Conservation (phyloP, 352 stramenopile species). For the Pilasporangium apinafurcum region DNA sequence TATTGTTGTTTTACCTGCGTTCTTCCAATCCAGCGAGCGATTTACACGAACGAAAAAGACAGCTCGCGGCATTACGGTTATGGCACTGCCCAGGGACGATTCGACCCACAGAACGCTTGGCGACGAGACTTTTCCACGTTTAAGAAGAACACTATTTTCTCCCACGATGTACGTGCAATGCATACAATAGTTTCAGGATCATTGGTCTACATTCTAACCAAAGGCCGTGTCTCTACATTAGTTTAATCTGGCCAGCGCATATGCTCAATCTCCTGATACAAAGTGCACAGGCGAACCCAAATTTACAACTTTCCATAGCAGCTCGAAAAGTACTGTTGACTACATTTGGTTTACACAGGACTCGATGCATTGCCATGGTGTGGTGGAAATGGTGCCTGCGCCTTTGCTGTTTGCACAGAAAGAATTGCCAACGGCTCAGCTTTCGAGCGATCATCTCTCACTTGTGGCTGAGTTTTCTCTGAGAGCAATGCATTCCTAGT, state of each 20-base stretch:
- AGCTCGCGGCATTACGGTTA: slow-evolving; percentile 20
- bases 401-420: slow-evolving; percentile 41
- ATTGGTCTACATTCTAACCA: not conserved
- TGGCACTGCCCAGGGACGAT: slow-evolving; percentile 35
- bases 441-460: slow-evolving; percentile 61
- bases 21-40: slow-evolving; percentile 14
- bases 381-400: slow-evolving; percentile 53
- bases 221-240: no score
- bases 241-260: slow-evolving; percentile 54
- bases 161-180: slow-evolving; percentile 18
- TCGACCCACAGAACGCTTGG: slow-evolving; percentile 9
- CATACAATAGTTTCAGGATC: no score
- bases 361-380: slow-evolving; percentile 49
- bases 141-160: slow-evolving; percentile 5
- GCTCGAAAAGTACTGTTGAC: slow-evolving; percentile 53
- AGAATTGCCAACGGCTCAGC: slow-evolving; percentile 39
- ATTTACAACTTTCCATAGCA: slow-evolving; percentile 65
- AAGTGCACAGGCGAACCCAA: slow-evolving; percentile 54
- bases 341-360: slow-evolving; percentile 61
- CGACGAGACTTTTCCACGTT: slow-evolving; percentile 17
- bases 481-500: slow-evolving; percentile 5
- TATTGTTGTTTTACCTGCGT: not conserved
- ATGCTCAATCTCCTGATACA: slow-evolving; percentile 42
- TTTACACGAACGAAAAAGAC: slow-evolving; percentile 29
- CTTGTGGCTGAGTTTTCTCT: slow-evolving; percentile 63